Evolutionary conservation across 2,329 filamentous ascomycete species (phyloP), one percentile per base, ranked within the genome.

Genomic region (Septoria linicola): DNA sequence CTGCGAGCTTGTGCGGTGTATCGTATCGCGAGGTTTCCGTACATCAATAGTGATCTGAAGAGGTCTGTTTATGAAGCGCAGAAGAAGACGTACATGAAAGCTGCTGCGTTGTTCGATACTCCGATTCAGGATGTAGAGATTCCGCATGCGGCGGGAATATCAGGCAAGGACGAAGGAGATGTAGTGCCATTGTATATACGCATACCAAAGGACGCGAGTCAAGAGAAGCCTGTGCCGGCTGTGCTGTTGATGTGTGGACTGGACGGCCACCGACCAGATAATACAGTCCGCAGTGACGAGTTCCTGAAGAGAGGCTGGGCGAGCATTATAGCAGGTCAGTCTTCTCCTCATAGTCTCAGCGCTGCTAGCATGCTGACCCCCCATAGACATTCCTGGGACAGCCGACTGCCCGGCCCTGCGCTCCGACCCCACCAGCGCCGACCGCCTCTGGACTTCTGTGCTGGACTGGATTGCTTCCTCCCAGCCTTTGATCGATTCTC

Each of bases 321-420:
- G 1, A 72, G 71, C 8, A 74, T 87, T 2, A 77, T 84, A 19
- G 76, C 76, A 7, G 84, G 87, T 67, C 84, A 39, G 34, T 39
- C 6, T 13, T 23, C 20, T 30, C 14, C 11, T 7, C 21, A 17
- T n/a, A 13, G 25, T 27, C 39, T 16, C 8, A 25, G 5, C 10
- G 3, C 10, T 13, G 10, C 23, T 8, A 13, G 5, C 31, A 8
- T 27, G 21, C n/a, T 34, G 19, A 17, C 17, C 11, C 6, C 7
- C 13, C 13, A 16, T 11, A 47, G 44, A 52, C 42, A 52, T 52
- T 16, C 49, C 82, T 0, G 83, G 83, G 0, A 85, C 83, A 1
- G 84, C 81, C 4, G 84, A 88, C 64, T 86, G 79, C 53, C 84
- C 84, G 0, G 81, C 83, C 0, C 80, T 84, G 55, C 73, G 80